phyloP scores from a whole-genome alignment of 2,329 filamentous ascomycete species.

The Ilyonectria destructans region DNA sequence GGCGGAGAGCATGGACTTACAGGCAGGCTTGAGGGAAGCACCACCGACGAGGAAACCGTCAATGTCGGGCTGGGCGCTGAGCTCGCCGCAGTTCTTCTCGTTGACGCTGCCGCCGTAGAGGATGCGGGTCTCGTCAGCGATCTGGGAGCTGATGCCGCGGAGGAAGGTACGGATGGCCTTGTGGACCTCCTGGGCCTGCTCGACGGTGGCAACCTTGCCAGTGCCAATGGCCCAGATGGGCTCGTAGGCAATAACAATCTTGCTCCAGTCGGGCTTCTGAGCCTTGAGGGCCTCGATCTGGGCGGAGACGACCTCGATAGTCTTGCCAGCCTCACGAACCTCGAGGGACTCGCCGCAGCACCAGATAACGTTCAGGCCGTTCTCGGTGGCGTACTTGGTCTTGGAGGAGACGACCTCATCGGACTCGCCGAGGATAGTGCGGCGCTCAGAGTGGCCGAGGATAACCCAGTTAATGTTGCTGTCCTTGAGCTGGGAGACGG shows the following conservation, averaged over 20 bases:
- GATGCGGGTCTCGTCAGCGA: slow-evolving; percentile 90
- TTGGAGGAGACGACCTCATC: slow-evolving; percentile 92
- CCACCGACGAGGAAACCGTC: slow-evolving; percentile 98
- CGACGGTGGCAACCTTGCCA: slow-evolving; percentile 90
- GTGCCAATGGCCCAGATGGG: slow-evolving; percentile 98
- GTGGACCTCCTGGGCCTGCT: slow-evolving; percentile 96
- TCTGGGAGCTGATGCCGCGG: slow-evolving; percentile 80
- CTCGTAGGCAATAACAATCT: slow-evolving; percentile 98
- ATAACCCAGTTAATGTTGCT: slow-evolving; percentile 91
- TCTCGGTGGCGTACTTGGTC: slow-evolving; percentile 93
- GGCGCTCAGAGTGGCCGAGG: slow-evolving; percentile 95
- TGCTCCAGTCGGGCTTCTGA: slow-evolving; percentile 88
- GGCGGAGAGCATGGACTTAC: slow-evolving; percentile 66
- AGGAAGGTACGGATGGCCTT: slow-evolving; percentile 94
- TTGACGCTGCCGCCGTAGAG: slow-evolving; percentile 97
- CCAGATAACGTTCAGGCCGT: slow-evolving; percentile 92
- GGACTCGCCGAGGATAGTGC: slow-evolving; percentile 89
- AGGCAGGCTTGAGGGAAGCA: slow-evolving; percentile 96
- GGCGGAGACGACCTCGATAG: slow-evolving; percentile 86
- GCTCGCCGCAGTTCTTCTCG: slow-evolving; percentile 97
- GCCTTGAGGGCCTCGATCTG: slow-evolving; percentile 89
- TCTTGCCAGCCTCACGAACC: slow-evolving; percentile 89
- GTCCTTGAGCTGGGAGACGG: slow-evolving; percentile 91
- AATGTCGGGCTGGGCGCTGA: slow-evolving; percentile 94
- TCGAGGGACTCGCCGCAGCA: slow-evolving; percentile 97